Evolutionary conservation across 257 asterid genomes (phyloP).

Genomic region (Gentiana dahurica): DNA sequence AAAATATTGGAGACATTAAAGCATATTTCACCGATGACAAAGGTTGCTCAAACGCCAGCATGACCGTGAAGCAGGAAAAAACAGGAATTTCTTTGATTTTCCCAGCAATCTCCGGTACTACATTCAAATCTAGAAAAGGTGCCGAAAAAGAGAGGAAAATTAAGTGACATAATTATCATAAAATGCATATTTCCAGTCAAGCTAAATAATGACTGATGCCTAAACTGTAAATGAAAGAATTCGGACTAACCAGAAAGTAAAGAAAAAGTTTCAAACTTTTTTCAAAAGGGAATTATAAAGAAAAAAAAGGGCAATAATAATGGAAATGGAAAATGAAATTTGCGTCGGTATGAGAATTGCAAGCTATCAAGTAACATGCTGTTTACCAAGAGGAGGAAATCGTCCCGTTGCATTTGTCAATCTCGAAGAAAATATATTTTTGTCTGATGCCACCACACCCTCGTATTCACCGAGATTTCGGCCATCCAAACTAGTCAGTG

Average conservation of each 20-base stretch:
- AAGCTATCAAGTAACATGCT: not conserved
- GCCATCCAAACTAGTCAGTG: slow-evolving; percentile 56
- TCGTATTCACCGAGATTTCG: slow-evolving; percentile 53
- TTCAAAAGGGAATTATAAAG: not conserved
- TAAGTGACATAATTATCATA: not conserved
- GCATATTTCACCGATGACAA: slow-evolving; percentile 45
- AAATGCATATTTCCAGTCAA: not conserved
- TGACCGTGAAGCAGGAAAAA: slow-evolving; percentile 61
- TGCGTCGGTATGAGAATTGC: not conserved
- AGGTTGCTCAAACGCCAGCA: slow-evolving; percentile 81
- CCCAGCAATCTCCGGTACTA: slow-evolving; percentile 35
- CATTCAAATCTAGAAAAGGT: slow-evolving; percentile 35
- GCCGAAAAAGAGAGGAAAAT: not conserved
- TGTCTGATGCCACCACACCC: slow-evolving; percentile 85
- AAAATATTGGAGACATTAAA: not conserved
- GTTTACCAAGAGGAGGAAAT: slow-evolving; percentile 73
- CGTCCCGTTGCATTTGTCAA: slow-evolving; percentile 52
- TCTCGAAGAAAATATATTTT: slow-evolving; percentile 52
- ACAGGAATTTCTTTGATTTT: slow-evolving; percentile 60
- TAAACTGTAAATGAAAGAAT: not conserved
- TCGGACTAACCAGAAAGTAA: not conserved
- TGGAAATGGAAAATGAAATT: not conserved
- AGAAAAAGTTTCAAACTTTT: not conserved
- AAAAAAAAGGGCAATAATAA: not conserved
- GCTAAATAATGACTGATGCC: not conserved